Base-by-base conservation (phyloP, 805 yeast species). In the Debaryomyces tyrocola region DNA sequence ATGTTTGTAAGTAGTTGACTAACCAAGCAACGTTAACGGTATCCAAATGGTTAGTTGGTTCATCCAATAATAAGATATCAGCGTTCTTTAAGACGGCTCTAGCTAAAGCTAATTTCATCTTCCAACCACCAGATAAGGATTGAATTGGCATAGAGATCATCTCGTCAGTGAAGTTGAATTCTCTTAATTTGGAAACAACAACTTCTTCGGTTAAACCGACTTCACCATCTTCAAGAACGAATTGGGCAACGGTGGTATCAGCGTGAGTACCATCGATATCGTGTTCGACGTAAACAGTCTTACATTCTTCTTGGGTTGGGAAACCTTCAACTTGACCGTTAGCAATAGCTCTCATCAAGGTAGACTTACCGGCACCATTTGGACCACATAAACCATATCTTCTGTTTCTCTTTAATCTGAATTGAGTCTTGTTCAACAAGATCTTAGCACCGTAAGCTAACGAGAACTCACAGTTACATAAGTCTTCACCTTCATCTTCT, bases 401-500 rank as follows among this genome's bases (percentile, higher is more conserved):
- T 82, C 97, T 91, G 80, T 87, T 94, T 83, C 96, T 86, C 90
- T 90, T 90, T 73, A 94, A 87, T 80, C 99, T 90, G 74, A 94
- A 85, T 82, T 92, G 97, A 63, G 99, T 94, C 80, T 94, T 92
- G 92, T 94, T 94, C 78, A 94, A 90, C 80, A 94, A 84, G 83
- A 94, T 94, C 89, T 94, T 94, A 69, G 99, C 99, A 92, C 99
- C 99, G 78, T 94, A 94, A 75, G 99, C 99, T 69, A 94, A 84
- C 52, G 99, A 94, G 91, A 94, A 94, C 85, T 94, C 99, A 87
- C 98, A 92, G 96, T 94, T 94, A 86, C 99, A 94, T 70, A 94
- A 83, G 73, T 94, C 98, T 82, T 94, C 98, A 80, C 98, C 99
- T 72, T 94, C 98, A 70, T 90, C 97, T 70, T 86, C 94, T 76